phyloP scores from a whole-genome alignment of 1,284 basidiomycete genomes.

The Phenoliferia sp. region DNA sequence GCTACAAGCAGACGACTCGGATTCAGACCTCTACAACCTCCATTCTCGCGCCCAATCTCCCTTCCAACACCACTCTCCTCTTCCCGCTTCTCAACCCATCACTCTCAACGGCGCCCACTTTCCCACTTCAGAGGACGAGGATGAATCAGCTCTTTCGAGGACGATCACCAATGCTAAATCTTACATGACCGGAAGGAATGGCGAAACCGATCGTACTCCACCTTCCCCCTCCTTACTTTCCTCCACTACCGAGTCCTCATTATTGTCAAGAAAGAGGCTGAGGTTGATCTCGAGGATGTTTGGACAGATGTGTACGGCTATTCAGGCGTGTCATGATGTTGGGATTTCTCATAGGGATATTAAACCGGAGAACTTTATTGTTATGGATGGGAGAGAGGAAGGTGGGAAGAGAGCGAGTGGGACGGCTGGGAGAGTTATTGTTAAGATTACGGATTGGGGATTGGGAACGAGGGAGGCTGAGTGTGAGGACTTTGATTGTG shows the following conservation, averaged over 20 bases:
- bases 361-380: conserved; percentile 66
- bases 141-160: conserved; percentile 24
- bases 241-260: conserved; percentile 70
- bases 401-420: background rate
- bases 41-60: conserved; percentile 28
- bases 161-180: conserved; percentile 26
- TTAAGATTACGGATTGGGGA: conserved; percentile 97
- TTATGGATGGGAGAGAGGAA: conserved; percentile 34
- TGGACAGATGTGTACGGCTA: conserved; percentile 94
- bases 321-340: conserved; percentile 89
- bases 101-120: background rate
- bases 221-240: conserved; percentile 84
- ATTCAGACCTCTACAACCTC: conserved; percentile 25
- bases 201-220: conserved; percentile 57
- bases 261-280: conserved; percentile 80
- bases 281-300: conserved; percentile 96
- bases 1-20: conserved; percentile 57
- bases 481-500: conserved; percentile 95
- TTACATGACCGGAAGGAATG: background rate
- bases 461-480: conserved; percentile 82
- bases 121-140: conserved; percentile 17
- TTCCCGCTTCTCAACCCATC: background rate
- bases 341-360: conserved; percentile 95
- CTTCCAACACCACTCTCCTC: conserved; percentile 3
- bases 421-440: conserved; percentile 44